These are phyloP conservation scores for Trypanosoma brucei DNA, from an alignment of 208 protist species.

Conservation along the genomic window DNA sequence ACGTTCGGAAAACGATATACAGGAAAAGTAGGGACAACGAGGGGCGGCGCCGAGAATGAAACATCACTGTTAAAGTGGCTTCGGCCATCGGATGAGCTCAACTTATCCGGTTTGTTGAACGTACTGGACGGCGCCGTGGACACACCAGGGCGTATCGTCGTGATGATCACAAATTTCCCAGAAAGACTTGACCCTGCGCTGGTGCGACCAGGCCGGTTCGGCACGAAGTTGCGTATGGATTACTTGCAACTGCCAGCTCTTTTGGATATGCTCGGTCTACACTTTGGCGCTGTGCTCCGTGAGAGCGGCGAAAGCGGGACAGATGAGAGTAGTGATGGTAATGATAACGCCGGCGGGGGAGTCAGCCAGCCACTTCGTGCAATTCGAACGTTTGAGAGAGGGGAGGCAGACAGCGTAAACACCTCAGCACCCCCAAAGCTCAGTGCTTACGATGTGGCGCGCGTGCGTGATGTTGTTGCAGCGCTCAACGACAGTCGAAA, in stretches of 20 bases:
- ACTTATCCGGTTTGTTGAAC: constrained; percentile 86
- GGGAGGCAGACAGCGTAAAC: background rate
- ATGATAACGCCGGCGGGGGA: background rate
- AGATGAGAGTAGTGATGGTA: constrained; percentile 16
- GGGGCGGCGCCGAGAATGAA: background rate
- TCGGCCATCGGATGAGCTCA: constrained; percentile 50
- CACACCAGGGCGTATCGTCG: constrained; percentile 74
- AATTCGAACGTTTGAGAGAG: too few relatives aligned
- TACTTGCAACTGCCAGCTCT: constrained; percentile 60
- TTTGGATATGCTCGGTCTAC: constrained; percentile 61
- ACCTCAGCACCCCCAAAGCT: constrained; percentile 8
- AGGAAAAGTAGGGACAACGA: background rate
- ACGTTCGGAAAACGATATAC: background rate
- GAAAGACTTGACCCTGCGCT: constrained; percentile 86
- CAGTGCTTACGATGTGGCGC: constrained; percentile 3
- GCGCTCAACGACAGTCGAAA: background rate
- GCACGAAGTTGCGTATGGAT: constrained; percentile 56
- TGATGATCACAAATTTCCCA: constrained; percentile 86
- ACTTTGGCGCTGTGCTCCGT: constrained; percentile 53
- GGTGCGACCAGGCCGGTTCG: constrained; percentile 84
- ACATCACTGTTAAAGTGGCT: constrained; percentile 39
- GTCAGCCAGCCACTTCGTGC: too few relatives aligned
- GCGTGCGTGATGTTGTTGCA: constrained; percentile 14
- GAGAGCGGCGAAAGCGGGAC: constrained; percentile 4
- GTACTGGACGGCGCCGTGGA: constrained; percentile 89